These are phyloP conservation scores for Hanseniaspora lachancei DNA, from an alignment of 805 yeast species.

Conservation along the genomic window DNA sequence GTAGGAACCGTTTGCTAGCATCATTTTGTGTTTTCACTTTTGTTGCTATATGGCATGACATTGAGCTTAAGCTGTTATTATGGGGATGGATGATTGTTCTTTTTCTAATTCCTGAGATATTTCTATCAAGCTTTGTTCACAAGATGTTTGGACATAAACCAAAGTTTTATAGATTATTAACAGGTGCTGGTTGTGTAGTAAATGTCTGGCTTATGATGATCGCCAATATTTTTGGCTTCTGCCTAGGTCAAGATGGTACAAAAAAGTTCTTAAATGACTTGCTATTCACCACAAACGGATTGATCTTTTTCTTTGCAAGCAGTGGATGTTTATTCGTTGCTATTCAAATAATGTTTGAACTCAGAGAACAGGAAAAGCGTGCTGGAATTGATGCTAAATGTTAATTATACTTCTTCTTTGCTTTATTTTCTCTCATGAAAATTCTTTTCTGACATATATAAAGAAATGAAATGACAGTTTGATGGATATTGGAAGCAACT, in stretches of 20 bases:
- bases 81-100: conserved; percentile 96
- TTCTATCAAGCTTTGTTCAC: conserved; percentile 36
- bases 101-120: conserved; percentile 74
- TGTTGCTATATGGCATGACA: conserved; percentile 98
- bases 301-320: conserved; percentile 46
- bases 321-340: conserved; percentile 64
- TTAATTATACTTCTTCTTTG: conserved; percentile 14
- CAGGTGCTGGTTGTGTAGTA: conserved; percentile 76
- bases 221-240: conserved; percentile 89
- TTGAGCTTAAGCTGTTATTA: conserved; percentile 65
- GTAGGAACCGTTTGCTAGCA: conserved; percentile 55
- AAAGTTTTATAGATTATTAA: conserved; percentile 67
- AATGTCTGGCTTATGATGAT: conserved; percentile 98
- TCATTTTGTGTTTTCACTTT: conserved; percentile 80
- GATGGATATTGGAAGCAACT: too few relatives aligned
- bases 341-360: conserved; percentile 86
- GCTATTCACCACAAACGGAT: conserved; percentile 58
- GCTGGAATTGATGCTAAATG: conserved; percentile 74
- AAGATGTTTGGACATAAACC: conserved; percentile 27
- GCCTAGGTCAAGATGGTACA: conserved; percentile 83
- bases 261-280: conserved; percentile 49
- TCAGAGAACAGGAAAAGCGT: conserved; percentile 74
- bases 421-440: too few relatives aligned
- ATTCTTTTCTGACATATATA: not conserved
- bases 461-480: too few relatives aligned